These are phyloP conservation scores for Camelina neglecta DNA, from an alignment of 345 rosid species.

Conservation along the genomic window DNA sequence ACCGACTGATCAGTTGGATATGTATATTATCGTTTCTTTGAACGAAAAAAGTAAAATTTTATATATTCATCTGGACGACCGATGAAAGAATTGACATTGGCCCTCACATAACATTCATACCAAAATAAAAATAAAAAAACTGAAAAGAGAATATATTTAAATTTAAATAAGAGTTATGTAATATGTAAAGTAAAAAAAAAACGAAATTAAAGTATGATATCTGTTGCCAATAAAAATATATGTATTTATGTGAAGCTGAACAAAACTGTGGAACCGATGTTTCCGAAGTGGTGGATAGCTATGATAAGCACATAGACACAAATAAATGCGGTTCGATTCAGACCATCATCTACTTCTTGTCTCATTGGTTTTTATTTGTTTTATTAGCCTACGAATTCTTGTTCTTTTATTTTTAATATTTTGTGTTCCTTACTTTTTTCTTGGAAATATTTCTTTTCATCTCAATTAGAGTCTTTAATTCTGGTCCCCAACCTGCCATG, in stretches of 20 bases:
- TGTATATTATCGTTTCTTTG: background rate
- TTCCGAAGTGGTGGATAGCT: slow-evolving; percentile 35
- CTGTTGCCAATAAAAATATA: too few relatives aligned
- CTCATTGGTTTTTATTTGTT: slow-evolving; percentile 40
- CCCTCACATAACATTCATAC: too few relatives aligned
- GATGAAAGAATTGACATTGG: too few relatives aligned
- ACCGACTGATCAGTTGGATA: background rate
- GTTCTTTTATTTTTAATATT: slow-evolving; percentile 10
- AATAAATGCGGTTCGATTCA: slow-evolving; percentile 63
- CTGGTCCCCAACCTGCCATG: slow-evolving; percentile 5
- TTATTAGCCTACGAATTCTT: background rate
- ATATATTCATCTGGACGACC: too few relatives aligned
- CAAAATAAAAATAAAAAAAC: too few relatives aligned
- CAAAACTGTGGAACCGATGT: slow-evolving; percentile 24
- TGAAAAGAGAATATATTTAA: too few relatives aligned
- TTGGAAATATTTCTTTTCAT: background rate
- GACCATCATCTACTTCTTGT: slow-evolving; percentile 50
- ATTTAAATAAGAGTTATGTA: too few relatives aligned
- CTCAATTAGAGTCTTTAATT: background rate
- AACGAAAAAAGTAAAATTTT: too few relatives aligned
- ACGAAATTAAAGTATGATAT: too few relatives aligned
- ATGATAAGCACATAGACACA: slow-evolving; percentile 50
- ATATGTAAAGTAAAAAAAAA: too few relatives aligned
- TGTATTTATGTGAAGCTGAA: background rate
- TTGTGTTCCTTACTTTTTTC: slow-evolving; percentile 5